These are phyloP conservation scores for Fusarium aywerte DNA, from an alignment of 2,329 filamentous ascomycete genomes.

Conservation along the genomic window DNA sequence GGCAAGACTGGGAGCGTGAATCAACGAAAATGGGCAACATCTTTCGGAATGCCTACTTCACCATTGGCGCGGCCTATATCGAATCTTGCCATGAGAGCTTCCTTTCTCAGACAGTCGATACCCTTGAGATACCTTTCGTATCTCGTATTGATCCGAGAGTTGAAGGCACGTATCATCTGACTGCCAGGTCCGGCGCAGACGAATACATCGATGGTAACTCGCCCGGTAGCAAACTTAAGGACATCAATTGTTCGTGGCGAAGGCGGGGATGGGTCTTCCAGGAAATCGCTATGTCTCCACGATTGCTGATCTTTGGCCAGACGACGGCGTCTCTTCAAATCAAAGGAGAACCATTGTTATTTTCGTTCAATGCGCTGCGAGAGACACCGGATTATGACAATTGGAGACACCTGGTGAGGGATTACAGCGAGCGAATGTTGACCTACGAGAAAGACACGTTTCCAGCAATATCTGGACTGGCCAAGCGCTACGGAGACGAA, in stretches of 20 bases:
- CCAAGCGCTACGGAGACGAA: neutral
- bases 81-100: neutral
- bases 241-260: neutral
- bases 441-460: neutral
- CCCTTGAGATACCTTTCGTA: neutral
- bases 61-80: neutral
- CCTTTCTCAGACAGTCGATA: neutral
- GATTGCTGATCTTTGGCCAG: neutral
- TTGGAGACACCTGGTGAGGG: fast-evolving
- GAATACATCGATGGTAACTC: neutral
- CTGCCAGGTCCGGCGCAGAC: fast-evolving
- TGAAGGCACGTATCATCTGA: neutral
- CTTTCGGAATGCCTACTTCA: neutral
- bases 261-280: neutral
- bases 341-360: neutral
- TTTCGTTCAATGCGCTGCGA: too few species aligned
- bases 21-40: neutral
- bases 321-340: neutral
- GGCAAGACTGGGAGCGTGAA: neutral
- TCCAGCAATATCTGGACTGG: neutral
- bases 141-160: neutral
- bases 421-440: fast-evolving
- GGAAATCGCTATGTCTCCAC: neutral
- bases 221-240: fast-evolving
- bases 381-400: neutral